Conservation (phyloP, 2,329 filamentous ascomycete genomes). For the Chalara sp. region DNA sequence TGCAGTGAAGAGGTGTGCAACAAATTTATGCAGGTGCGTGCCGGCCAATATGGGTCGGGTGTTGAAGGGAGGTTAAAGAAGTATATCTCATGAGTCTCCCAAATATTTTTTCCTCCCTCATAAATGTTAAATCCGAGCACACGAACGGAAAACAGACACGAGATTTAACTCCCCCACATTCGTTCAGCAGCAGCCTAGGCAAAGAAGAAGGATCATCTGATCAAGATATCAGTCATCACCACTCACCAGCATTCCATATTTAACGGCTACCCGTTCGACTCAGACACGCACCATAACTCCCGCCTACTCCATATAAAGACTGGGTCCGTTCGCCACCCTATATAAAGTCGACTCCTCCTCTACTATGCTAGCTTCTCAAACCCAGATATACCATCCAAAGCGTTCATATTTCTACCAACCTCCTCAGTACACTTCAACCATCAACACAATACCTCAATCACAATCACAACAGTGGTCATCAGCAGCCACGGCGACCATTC, state of each 20-base stretch:
- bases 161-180: too few species aligned
- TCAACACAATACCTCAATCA: conserved; percentile 8
- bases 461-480: conserved; percentile 7
- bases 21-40: too few species aligned
- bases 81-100: too few species aligned
- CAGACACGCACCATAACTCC: not conserved
- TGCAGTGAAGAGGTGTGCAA: too few species aligned
- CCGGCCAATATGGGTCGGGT: too few species aligned
- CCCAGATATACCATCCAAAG: conserved; percentile 1
- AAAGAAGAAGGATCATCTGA: not conserved
- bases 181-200: too few species aligned
- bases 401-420: conserved; percentile 5
- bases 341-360: not conserved
- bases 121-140: too few species aligned
- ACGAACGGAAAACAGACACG: too few species aligned
- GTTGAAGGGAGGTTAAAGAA: too few species aligned
- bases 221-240: not conserved
- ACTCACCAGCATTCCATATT: not conserved
- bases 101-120: too few species aligned
- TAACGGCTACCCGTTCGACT: not conserved
- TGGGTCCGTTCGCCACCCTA: conserved; percentile 1
- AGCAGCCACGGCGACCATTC: conserved; percentile 3
- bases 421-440: conserved; percentile 5
- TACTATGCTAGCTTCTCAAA: not conserved
- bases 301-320: not conserved